Percentiles rank a stretch among this genome's conserved stretches.
phyloP scores from a whole-genome alignment of 2,329 filamentous ascomycete species.

The Fusarium robinianum region DNA sequence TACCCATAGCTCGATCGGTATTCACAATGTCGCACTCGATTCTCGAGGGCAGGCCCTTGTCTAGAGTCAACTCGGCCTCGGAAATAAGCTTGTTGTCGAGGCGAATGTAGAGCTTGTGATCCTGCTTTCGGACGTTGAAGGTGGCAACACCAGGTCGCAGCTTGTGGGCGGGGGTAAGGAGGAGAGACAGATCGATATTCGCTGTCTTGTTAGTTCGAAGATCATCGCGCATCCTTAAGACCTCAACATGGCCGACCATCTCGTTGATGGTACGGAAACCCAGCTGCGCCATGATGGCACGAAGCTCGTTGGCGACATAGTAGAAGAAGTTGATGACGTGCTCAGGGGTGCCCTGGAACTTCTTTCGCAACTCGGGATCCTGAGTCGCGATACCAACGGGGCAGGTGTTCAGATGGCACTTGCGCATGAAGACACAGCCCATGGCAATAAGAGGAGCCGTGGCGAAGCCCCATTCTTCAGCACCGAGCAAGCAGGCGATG shows the following conservation, averaged over 20 bases:
- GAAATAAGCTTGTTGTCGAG: constrained; percentile 97
- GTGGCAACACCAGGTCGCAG: constrained; percentile 92
- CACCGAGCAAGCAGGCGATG: constrained; percentile 91
- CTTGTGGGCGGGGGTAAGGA: constrained; percentile 93
- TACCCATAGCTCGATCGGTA: constrained; percentile 91
- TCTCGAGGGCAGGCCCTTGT: constrained; percentile 89
- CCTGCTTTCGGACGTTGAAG: constrained; percentile 97
- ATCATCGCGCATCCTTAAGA: constrained; percentile 84
- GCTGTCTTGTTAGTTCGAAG: constrained; percentile 85
- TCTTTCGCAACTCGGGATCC: constrained; percentile 90
- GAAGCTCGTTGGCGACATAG: constrained; percentile 93
- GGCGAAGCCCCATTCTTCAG: constrained; percentile 98
- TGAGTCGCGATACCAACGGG: constrained; percentile 96
- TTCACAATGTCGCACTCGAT: constrained; percentile 98
- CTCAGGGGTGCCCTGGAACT: constrained; percentile 90
- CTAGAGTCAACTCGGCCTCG: constrained; percentile 90
- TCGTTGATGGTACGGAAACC: constrained; percentile 96
- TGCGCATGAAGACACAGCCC: constrained; percentile 95
- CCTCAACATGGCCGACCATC: constrained; percentile 93
- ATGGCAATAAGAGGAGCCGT: constrained; percentile 94
- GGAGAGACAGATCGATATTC: constrained; percentile 91
- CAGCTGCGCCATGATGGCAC: constrained; percentile 95
- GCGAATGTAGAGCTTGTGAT: constrained; percentile 89
- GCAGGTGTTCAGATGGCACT: constrained; percentile 75
- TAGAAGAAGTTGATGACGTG: constrained; percentile 99